phyloP scores from a whole-genome alignment of 345 rosid species.

The Eucalyptus pauciflora region DNA sequence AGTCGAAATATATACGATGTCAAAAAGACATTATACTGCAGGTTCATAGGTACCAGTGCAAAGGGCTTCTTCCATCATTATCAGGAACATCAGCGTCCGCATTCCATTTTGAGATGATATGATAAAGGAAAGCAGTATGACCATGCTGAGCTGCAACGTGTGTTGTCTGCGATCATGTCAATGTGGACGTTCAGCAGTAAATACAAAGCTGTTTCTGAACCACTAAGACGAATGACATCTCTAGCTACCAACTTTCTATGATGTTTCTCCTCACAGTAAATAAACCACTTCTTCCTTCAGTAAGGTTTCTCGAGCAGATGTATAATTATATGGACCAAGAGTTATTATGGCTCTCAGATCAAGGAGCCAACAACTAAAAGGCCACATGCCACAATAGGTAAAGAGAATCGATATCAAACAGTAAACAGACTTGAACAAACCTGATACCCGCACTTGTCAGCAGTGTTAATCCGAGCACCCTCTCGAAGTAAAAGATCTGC shows the following conservation, averaged over 20 bases:
- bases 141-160: conserved; percentile 99
- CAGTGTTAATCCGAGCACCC: conserved; percentile 68
- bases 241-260: neutral
- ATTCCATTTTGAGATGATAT: conserved; percentile 91
- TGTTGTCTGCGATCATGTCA: conserved; percentile 51
- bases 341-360: neutral
- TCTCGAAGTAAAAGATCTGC: conserved; percentile 81
- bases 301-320: neutral
- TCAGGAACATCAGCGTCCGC: conserved; percentile 93
- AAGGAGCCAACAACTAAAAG: neutral
- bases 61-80: conserved; percentile 91
- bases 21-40: neutral
- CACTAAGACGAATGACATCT: neutral
- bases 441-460: conserved; percentile 92
- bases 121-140: conserved; percentile 91
- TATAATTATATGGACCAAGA: neutral
- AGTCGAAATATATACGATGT: neutral
- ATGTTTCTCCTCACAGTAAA: neutral
- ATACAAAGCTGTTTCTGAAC: neutral
- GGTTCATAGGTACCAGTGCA: conserved; percentile 66
- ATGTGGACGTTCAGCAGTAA: neutral
- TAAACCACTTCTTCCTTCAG: neutral
- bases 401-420: conserved; percentile 8
- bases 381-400: neutral
- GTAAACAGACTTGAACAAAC: conserved; percentile 14